phyloP scores from a whole-genome alignment of 768 basidiomycete genomes.

The Arthromyces matolae region DNA sequence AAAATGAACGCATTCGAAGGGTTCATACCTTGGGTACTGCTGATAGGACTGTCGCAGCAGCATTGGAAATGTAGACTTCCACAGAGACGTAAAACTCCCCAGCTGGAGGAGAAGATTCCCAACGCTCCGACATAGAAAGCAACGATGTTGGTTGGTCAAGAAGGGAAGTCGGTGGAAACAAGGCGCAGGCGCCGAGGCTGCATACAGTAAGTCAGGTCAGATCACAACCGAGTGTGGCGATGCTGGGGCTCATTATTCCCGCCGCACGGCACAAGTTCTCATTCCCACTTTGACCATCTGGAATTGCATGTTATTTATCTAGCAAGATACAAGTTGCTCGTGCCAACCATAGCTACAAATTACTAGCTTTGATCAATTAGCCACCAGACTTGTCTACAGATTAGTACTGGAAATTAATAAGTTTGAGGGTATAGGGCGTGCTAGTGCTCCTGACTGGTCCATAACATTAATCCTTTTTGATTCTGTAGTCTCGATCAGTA shows the following conservation, averaged over 20 bases:
- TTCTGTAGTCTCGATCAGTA: constrained; percentile 22
- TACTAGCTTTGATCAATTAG: constrained; percentile 6
- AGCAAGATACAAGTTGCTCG: background rate
- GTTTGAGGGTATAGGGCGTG: constrained; percentile 36
- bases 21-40: constrained; percentile 57
- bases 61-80: constrained; percentile 58
- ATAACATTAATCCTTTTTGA: constrained; percentile 30
- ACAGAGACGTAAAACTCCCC: constrained; percentile 59
- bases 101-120: constrained; percentile 24
- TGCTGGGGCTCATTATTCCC: too few relatives aligned
- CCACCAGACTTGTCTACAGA: constrained; percentile 21
- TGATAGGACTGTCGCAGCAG: constrained; percentile 43
- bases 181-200: background rate
- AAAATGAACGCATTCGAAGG: too few relatives aligned
- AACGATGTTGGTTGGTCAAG: background rate
- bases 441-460: constrained; percentile 19
- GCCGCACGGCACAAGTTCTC: too few relatives aligned
- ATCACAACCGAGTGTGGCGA: constrained; percentile 8
- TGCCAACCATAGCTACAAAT: constrained; percentile 6
- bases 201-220: background rate
- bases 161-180: background rate
- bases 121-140: constrained; percentile 34
- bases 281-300: too few relatives aligned
- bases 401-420: constrained; percentile 34
- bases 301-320: background rate